Percentiles rank a stretch among this genome's conserved stretches.
phyloP scores from a whole-genome alignment of 768 basidiomycete species.

The Nevesoporus exiguus region DNA sequence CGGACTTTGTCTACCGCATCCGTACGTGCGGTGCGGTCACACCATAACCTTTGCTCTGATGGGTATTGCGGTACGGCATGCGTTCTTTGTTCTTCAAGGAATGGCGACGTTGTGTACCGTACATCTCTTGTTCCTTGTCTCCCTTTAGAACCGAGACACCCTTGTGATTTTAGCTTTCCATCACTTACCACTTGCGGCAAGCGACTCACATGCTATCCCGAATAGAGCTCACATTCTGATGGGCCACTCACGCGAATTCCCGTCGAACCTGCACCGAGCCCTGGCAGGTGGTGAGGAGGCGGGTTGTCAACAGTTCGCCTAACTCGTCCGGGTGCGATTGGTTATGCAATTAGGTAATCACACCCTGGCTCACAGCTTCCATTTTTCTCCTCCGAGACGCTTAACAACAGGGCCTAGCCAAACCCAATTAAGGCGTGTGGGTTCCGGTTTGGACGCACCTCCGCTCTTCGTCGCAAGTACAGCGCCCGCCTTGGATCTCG shows the following conservation, averaged over 20 bases:
- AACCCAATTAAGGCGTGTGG: conserved; percentile 10
- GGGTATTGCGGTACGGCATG: conserved; percentile 2
- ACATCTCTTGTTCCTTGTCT: conserved; percentile 9
- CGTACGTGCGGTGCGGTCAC: conserved; percentile 2
- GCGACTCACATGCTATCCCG: conserved; percentile 7
- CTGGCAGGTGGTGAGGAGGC: conserved; percentile 9
- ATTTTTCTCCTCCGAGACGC: conserved; percentile 28
- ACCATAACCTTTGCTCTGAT: conserved; percentile 11
- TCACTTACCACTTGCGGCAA: conserved; percentile 1
- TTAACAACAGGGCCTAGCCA: conserved; percentile 14
- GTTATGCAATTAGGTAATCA: conserved; percentile 25
- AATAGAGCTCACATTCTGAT: conserved; percentile 11
- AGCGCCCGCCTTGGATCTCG: conserved; percentile 19
- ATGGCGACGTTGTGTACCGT: neutral
- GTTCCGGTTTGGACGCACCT: conserved; percentile 8
- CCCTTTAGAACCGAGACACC: conserved; percentile 12
- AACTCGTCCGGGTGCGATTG: conserved; percentile 6
- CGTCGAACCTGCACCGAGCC: conserved; percentile 24
- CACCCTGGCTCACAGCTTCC: conserved; percentile 21
- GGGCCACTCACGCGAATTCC: conserved; percentile 13
- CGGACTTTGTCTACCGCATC: conserved; percentile 13
- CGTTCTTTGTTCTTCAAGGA: conserved; percentile 9
- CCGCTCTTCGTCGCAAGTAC: conserved; percentile 21
- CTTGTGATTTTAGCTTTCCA: neutral
- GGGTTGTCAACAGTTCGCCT: conserved; percentile 16